Conservation (phyloP, 495 filamentous ascomycete genomes). For the Aspergillus affinis region DNA sequence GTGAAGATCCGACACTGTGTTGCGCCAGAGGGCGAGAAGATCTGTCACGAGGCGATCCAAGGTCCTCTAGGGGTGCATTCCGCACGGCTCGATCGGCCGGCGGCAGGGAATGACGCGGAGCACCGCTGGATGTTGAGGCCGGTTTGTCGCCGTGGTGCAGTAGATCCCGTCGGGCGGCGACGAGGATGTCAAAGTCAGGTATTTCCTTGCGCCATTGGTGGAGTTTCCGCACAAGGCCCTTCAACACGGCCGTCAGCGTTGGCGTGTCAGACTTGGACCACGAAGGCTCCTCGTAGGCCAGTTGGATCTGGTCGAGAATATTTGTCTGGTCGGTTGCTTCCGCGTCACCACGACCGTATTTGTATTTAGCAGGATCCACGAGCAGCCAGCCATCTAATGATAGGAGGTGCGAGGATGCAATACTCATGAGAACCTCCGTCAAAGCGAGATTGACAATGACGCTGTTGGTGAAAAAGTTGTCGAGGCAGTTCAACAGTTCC, state of each 20-base stretch:
- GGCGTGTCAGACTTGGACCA: constrained; percentile 39
- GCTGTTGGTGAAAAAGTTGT: constrained; percentile 82
- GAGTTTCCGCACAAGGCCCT: constrained; percentile 62
- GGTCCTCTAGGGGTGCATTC: constrained; percentile 3
- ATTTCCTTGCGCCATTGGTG: constrained; percentile 64
- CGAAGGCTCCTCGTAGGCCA: constrained; percentile 36
- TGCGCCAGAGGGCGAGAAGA: constrained; percentile 11
- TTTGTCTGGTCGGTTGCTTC: constrained; percentile 6
- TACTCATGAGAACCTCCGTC: constrained; percentile 77
- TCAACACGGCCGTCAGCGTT: constrained; percentile 41
- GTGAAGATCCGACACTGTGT: constrained; percentile 15
- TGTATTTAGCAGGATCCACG: constrained; percentile 59
- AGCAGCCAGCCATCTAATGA: constrained; percentile 88
- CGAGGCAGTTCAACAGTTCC: constrained; percentile 66
- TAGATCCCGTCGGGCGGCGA: constrained; percentile 64
- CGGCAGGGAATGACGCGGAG: neutral
- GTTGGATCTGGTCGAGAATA: constrained; percentile 26
- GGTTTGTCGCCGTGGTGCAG: constrained; percentile 26
- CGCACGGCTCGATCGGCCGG: neutral
- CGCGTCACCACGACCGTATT: constrained; percentile 12
- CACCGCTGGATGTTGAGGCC: neutral
- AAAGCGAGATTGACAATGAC: constrained; percentile 85
- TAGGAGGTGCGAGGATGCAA: constrained; percentile 80
- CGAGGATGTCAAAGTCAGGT: constrained; percentile 71
- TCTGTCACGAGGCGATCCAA: constrained; percentile 22